Conservation (phyloP, 2,329 filamentous ascomycete species). For the Stagonosporopsis vannaccii region DNA sequence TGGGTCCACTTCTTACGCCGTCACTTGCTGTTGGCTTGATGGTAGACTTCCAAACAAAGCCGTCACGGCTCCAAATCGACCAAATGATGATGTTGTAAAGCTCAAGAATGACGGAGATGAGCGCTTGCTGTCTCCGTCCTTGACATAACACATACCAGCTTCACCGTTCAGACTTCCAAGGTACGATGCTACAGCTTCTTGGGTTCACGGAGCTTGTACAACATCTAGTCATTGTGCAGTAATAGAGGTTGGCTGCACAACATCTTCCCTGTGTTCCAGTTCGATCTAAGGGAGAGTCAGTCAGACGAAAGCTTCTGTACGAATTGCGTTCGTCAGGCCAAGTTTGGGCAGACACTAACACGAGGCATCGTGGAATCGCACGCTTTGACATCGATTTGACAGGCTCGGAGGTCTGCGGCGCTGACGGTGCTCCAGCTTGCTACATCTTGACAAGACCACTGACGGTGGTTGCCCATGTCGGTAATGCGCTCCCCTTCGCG, state of each 20-base stretch:
- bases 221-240: constrained; percentile 3
- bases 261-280: not conserved
- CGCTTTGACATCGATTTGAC: constrained; percentile 25
- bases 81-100: constrained; percentile 2
- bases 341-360: not conserved
- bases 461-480: constrained; percentile 19
- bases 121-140: constrained; percentile 4
- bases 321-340: not conserved
- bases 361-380: constrained; percentile 6
- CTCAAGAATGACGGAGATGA: constrained; percentile 7
- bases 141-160: constrained; percentile 4
- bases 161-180: constrained; percentile 3
- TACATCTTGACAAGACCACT: constrained; percentile 26
- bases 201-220: constrained; percentile 2
- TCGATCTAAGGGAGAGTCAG: not conserved
- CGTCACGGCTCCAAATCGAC: not conserved
- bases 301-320: not conserved
- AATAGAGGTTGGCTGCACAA: constrained; percentile 1
- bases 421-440: constrained; percentile 16
- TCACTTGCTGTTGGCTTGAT: constrained; percentile 17
- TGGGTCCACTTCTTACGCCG: constrained; percentile 26
- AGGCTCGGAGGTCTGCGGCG: constrained; percentile 26
- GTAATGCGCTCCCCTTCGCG: constrained; percentile 17
- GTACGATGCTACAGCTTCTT: not conserved
- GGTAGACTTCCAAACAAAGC: constrained; percentile 4